These are phyloP conservation scores for Eucalyptus regnans DNA, from an alignment of 345 rosid genomes.

Conservation along the genomic window DNA sequence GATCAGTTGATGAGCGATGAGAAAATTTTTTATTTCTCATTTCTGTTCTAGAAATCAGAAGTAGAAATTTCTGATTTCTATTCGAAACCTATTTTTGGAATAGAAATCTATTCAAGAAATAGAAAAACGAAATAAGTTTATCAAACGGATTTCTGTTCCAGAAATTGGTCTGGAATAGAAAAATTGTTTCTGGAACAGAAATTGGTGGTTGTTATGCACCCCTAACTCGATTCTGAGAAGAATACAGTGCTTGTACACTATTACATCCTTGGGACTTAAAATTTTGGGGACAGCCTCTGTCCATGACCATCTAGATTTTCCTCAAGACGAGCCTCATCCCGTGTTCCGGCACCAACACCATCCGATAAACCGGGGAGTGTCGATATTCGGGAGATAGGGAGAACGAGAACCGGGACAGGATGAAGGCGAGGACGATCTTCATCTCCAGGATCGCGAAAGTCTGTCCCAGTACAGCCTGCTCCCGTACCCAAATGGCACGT, in stretches of 20 bases:
- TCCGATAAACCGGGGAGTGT: constrained; percentile 9
- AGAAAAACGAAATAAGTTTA: too few species aligned
- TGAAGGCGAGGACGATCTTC: constrained; percentile 2
- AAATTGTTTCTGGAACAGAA: too few species aligned
- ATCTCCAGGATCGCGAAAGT: constrained; percentile 15
- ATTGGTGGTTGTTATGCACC: too few species aligned
- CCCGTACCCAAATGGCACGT: constrained; percentile 15
- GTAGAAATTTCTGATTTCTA: too few species aligned
- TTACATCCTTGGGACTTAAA: fast-evolving
- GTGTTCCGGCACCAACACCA: neutral
- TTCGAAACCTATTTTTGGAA: too few species aligned
- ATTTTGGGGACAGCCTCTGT: neutral
- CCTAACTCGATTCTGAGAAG: neutral
- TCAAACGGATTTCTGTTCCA: too few species aligned
- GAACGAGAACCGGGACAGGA: constrained; percentile 14
- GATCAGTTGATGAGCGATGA: too few species aligned
- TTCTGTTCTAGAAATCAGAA: too few species aligned
- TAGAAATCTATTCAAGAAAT: too few species aligned
- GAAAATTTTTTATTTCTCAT: too few species aligned
- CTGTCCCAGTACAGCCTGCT: constrained; percentile 13
- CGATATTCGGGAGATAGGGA: constrained; percentile 8
- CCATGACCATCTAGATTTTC: neutral
- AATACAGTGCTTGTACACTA: neutral
- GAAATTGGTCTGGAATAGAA: too few species aligned
- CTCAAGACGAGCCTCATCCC: constrained; percentile 1